Evolutionary conservation across 495 filamentous ascomycete genomes (phyloP).

Genomic region (Darksidea phi): DNA sequence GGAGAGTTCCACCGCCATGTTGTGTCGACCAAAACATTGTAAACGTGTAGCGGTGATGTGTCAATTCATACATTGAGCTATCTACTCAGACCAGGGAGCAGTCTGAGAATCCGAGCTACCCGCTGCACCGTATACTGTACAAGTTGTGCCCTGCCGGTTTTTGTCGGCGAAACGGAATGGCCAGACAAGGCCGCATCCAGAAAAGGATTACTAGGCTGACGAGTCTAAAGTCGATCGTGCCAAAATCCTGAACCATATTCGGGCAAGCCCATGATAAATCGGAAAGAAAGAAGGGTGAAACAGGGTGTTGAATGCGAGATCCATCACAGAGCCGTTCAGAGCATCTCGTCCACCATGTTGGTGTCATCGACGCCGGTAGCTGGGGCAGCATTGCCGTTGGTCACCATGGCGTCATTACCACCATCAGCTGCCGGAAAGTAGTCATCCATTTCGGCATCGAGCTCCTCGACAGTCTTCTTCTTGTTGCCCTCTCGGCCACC

Average conservation of each 20-base stretch:
- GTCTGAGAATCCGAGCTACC: background rate
- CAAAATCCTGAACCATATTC: no score
- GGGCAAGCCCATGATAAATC: background rate
- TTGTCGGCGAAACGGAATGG: background rate
- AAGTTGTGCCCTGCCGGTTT: background rate
- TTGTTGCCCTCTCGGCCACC: conserved; percentile 59
- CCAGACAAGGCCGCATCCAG: background rate
- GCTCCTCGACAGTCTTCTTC: conserved; percentile 84
- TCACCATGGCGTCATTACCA: conserved; percentile 43
- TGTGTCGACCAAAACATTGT: no score
- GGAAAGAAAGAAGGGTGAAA: background rate
- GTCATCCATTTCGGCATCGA: conserved; percentile 92
- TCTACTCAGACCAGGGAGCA: no score
- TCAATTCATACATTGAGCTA: no score
- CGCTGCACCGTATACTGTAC: conserved; percentile 3
- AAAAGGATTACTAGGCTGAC: no score
- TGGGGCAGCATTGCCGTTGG: conserved; percentile 34
- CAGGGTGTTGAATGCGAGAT: background rate
- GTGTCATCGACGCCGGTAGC: conserved; percentile 32
- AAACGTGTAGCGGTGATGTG: no score
- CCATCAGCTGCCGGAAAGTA: conserved; percentile 64
- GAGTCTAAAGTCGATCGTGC: no score
- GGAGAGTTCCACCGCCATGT: no score
- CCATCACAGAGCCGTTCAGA: background rate
- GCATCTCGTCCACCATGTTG: conserved; percentile 41